These are phyloP conservation scores for Brassica balearica DNA, from an alignment of 441 rosid genomes.

Conservation along the genomic window DNA sequence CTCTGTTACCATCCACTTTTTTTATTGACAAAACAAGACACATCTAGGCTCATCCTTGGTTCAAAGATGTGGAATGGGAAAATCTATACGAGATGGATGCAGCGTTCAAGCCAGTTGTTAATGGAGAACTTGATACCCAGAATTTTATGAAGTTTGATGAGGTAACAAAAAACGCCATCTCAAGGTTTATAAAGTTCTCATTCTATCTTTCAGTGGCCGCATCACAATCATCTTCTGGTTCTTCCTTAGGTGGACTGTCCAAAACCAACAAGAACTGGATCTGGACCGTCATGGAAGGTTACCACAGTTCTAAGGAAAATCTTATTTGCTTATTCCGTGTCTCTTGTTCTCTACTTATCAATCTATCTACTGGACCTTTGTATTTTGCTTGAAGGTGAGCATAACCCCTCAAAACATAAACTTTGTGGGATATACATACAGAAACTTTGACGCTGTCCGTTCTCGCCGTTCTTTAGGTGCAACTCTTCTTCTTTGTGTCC, in stretches of 20 bases:
- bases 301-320: constrained; percentile 15
- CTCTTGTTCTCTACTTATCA: constrained; percentile 4
- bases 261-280: constrained; percentile 61
- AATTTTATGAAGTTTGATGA: constrained; percentile 96
- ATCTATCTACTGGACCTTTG: constrained; percentile 3
- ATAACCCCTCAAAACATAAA: constrained; percentile 77
- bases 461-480: constrained; percentile 65
- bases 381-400: constrained; percentile 52
- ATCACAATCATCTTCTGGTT: constrained; percentile 31
- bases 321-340: neutral
- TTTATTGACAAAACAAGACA: constrained; percentile 20
- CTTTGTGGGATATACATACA: constrained; percentile 96
- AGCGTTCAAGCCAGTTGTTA: constrained; percentile 90
- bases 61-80: constrained; percentile 80
- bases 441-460: constrained; percentile 90
- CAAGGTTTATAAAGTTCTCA: neutral
- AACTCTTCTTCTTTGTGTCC: neutral
- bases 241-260: constrained; percentile 64
- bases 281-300: constrained; percentile 91
- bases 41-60: constrained; percentile 86
- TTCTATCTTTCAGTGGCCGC: constrained; percentile 2
- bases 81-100: constrained; percentile 89
- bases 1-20: constrained; percentile 4
- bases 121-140: constrained; percentile 94
- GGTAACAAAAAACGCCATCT: constrained; percentile 48